Evolutionary conservation across 192 early-diverging fungal species (phyloP).

Genomic region (Backusella psychrophila): DNA sequence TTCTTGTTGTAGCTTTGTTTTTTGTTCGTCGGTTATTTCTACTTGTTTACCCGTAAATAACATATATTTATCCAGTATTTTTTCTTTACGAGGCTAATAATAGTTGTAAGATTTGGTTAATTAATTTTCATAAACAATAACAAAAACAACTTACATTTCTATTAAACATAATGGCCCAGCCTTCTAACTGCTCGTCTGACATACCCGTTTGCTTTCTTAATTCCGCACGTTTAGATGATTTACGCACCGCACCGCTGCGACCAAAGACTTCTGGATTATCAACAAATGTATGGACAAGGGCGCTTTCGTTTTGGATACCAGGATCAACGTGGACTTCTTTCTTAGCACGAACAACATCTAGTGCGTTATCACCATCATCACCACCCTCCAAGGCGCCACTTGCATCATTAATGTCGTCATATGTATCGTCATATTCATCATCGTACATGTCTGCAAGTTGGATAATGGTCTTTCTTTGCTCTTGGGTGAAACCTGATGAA

Average conservation of each 20-base stretch:
- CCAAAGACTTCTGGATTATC: constrained; percentile 65
- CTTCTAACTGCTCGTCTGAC: constrained; percentile 91
- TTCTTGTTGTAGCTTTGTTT: constrained; percentile 10
- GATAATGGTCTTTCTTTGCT: constrained; percentile 47
- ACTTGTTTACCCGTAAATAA: constrained; percentile 52
- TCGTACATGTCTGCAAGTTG: constrained; percentile 63
- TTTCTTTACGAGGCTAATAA: constrained; percentile 62
- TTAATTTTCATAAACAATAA: background rate
- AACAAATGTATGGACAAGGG: constrained; percentile 58
- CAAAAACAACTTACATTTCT: constrained; percentile 60
- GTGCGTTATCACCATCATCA: constrained; percentile 51
- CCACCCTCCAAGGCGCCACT: constrained; percentile 51
- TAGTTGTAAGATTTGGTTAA: background rate
- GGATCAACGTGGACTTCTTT: constrained; percentile 46
- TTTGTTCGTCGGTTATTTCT: constrained; percentile 18
- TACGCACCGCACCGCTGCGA: constrained; percentile 54
- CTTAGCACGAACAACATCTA: constrained; percentile 15
- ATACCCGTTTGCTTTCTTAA: constrained; percentile 68
- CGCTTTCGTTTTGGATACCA: constrained; percentile 57
- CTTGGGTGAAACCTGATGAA: constrained; percentile 45
- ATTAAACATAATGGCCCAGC: constrained; percentile 88
- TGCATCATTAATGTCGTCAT: constrained; percentile 70
- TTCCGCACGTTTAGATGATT: constrained; percentile 53
- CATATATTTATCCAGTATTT: constrained; percentile 56
- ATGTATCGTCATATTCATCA: constrained; percentile 93